A percentile compares a stretch with the other conserved stretches of the same genome.
Evolutionary conservation across 179 eudicot species (phyloP).

Genomic region (Drosera spatulata): DNA sequence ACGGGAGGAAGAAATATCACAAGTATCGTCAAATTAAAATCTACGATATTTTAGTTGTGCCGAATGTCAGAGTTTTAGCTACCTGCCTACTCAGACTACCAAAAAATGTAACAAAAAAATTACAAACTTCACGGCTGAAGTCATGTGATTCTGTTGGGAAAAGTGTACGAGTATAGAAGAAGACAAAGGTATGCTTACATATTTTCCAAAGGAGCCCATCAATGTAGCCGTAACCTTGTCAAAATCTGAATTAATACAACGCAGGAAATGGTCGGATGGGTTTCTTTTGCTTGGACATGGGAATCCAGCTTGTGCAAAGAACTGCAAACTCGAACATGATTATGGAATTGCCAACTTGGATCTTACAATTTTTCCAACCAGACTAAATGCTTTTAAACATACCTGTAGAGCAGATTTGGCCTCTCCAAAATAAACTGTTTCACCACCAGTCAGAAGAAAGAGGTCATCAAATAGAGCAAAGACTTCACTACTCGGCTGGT

Average conservation of each 20-base stretch:
- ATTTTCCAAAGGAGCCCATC: conserved; percentile 81
- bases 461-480: conserved; percentile 92
- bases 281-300: conserved; percentile 94
- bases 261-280: conserved; percentile 95
- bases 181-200: conserved; percentile 27
- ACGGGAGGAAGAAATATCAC: neutral
- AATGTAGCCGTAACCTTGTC: conserved; percentile 97
- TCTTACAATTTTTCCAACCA: neutral
- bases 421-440: conserved; percentile 88
- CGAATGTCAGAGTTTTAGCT: too few species aligned
- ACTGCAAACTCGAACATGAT: conserved; percentile 31
- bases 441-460: conserved; percentile 91
- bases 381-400: conserved; percentile 79
- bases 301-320: conserved; percentile 96
- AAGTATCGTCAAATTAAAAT: conserved; percentile 8
- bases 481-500: conserved; percentile 99
- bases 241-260: conserved; percentile 91
- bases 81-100: too few species aligned
- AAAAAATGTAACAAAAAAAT: too few species aligned
- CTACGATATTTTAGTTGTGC: too few species aligned
- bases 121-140: too few species aligned
- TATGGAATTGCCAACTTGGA: neutral
- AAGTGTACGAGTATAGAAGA: too few species aligned
- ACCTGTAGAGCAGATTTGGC: conserved; percentile 13
- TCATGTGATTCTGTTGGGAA: too few species aligned